These are phyloP conservation scores for Porcisia deanei DNA, from an alignment of 208 protist genomes.

Conservation along the genomic window DNA sequence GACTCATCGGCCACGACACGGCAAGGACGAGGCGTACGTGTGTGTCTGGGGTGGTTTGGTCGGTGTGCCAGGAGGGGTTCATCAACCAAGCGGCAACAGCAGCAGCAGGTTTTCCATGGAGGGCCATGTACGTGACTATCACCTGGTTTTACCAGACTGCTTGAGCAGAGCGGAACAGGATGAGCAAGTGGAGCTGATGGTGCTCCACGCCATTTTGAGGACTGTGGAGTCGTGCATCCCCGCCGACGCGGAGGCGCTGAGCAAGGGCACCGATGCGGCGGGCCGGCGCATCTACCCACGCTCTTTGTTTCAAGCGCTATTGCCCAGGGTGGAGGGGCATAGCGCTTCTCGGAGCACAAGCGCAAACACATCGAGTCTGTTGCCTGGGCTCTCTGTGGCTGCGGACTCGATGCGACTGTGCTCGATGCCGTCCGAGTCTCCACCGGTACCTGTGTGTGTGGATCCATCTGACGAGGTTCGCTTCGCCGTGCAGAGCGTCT, in stretches of 20 bases:
- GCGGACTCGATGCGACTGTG: slow-evolving; percentile 9
- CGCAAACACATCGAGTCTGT: not conserved
- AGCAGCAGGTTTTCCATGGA: not conserved
- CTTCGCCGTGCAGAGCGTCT: slow-evolving; percentile 8
- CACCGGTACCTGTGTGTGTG: slow-evolving; percentile 12
- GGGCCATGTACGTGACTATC: slow-evolving; percentile 28
- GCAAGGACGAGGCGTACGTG: slow-evolving; percentile 46
- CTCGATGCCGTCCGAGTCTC: slow-evolving; percentile 9
- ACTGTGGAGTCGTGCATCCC: slow-evolving; percentile 8
- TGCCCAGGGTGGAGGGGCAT: not conserved
- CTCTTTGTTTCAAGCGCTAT: slow-evolving; percentile 5
- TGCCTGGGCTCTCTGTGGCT: not conserved
- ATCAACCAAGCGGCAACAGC: not conserved
- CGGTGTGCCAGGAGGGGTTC: not conserved
- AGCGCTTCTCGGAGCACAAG: no score
- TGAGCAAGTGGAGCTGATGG: slow-evolving; percentile 40
- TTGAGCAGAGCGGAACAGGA: slow-evolving; percentile 48
- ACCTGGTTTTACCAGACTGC: slow-evolving; percentile 40
- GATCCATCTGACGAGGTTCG: slow-evolving; percentile 10
- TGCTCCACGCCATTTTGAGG: slow-evolving; percentile 51
- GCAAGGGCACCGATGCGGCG: not conserved
- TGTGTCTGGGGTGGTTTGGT: slow-evolving; percentile 42
- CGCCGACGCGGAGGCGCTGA: slow-evolving; percentile 3
- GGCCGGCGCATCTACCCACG: not conserved
- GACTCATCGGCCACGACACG: slow-evolving; percentile 36